Evolutionary conservation across 2,329 filamentous ascomycete species (phyloP), one percentile per base, ranked within the genome.

Genomic region (Phaeomoniella chlamydospora): DNA sequence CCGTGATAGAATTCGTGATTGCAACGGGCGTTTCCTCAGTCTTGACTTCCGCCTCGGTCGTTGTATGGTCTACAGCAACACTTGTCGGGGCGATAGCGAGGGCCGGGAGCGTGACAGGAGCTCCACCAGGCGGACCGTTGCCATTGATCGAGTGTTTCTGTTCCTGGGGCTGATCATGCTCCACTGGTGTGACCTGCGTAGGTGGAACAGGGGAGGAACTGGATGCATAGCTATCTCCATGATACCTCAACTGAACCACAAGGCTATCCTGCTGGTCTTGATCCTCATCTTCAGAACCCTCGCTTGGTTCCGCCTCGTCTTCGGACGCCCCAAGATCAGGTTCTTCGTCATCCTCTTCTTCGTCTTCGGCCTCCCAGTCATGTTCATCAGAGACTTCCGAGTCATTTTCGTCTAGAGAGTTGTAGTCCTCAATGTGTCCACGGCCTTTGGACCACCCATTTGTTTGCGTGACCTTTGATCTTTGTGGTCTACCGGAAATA

Each of bases 351-450:
- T 69, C 72, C 37, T 84, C 72, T 26, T 80, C 76, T 39, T 80
- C 80, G 39, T 86, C 81, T 37, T 80, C 81, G 9, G 77, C 78
- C 31, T 85, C 78, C 51, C 76, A 83, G 44, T 83, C 79, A 41
- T 74, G 77, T 12, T 54, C 67, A 39, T 67, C 70, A 12, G 67
- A 70, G 17, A 59, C 59, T 36, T 78, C 78, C 4, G 76, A 77
- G 31, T 72, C 74, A 5, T 83, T 79, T 11, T 83, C 70, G 48
- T 77, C 66, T 48, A 72, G 63, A 26, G 70, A 68, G 39, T 75
- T 70, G 49, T 78, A 75, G 22, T 65, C 62, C 33, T 65, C 62
- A 34, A 62, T 67, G 48, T 67, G 55, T 12, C 46, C 53, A 29
- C 61, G 61, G 37, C 62, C 31, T 33, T 49, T 51, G 19, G 48